Conservation (phyloP, 1,284 basidiomycete species). For the Meira nashicola region DNA sequence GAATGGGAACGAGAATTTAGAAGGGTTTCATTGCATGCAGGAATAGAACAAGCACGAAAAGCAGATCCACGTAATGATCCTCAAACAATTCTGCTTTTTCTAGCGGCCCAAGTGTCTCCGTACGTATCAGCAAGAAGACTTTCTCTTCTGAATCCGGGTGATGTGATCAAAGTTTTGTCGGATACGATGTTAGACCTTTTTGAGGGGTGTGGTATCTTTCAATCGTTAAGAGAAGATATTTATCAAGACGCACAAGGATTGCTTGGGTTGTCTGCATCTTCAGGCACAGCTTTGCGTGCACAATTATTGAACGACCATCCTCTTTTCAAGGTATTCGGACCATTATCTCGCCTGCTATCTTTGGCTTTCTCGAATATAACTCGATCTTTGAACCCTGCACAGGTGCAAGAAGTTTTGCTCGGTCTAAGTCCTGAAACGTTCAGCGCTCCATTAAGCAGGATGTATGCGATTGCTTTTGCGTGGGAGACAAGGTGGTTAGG, state of each 20-base stretch:
- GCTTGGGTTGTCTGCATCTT: not conserved
- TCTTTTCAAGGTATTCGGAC: conserved; percentile 37
- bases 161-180: conserved; percentile 24
- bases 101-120: conserved; percentile 31
- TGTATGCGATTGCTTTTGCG: conserved; percentile 23
- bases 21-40: conserved; percentile 23
- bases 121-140: conserved; percentile 31
- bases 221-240: conserved; percentile 18
- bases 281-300: not conserved
- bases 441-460: conserved; percentile 21
- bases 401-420: conserved; percentile 24
- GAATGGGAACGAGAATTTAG: conserved; percentile 40
- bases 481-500: conserved; percentile 24
- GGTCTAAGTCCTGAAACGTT: not conserved
- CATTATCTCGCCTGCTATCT: conserved; percentile 41
- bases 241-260: conserved; percentile 14
- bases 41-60: not conserved
- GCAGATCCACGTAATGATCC: conserved; percentile 34
- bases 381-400: conserved; percentile 18
- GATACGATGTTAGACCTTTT: conserved; percentile 32
- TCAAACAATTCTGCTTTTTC: conserved; percentile 30
- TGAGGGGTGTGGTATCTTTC: conserved; percentile 8
- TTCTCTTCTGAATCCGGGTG: conserved; percentile 22
- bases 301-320: conserved; percentile 11
- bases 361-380: conserved; percentile 27